Evolutionary conservation across 164 flowering plant genomes (phyloP).

Genomic region (Kalanchoe fedtschenkoi): DNA sequence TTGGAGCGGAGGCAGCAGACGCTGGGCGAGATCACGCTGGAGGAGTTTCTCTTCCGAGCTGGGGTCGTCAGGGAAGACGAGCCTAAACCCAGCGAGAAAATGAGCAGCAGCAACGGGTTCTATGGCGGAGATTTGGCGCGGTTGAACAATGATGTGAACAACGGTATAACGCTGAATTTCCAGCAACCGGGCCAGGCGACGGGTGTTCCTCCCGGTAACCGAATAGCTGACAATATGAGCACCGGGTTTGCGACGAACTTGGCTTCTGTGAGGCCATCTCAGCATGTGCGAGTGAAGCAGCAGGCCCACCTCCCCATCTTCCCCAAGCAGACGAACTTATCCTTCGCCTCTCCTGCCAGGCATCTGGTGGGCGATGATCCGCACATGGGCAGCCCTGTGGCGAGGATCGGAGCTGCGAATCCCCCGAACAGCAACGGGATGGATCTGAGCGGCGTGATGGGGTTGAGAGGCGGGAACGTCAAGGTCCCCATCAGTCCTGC

Average conservation of each 20-base stretch:
- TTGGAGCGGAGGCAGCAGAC: slow-evolving; percentile 42
- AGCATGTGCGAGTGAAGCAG: slow-evolving; percentile 16
- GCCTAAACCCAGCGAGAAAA: slow-evolving; percentile 17
- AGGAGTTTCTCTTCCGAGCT: slow-evolving; percentile 51
- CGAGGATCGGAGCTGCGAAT: slow-evolving; percentile 16
- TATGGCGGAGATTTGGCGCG: slow-evolving; percentile 17
- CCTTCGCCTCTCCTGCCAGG: slow-evolving; percentile 27
- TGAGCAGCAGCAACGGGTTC: slow-evolving; percentile 16
- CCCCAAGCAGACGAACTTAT: slow-evolving; percentile 29
- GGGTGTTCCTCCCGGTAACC: slow-evolving; percentile 13
- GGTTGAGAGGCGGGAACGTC: slow-evolving; percentile 16
- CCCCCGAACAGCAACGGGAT: slow-evolving; percentile 5
- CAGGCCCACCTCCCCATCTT: slow-evolving; percentile 31
- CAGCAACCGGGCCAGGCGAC: slow-evolving; percentile 18
- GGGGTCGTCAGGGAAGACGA: slow-evolving; percentile 52
- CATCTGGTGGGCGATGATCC: slow-evolving; percentile 13
- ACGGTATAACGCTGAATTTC: slow-evolving; percentile 19
- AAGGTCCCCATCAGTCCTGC: slow-evolving; percentile 28
- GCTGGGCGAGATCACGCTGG: slow-evolving; percentile 54
- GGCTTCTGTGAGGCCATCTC: slow-evolving; percentile 15
- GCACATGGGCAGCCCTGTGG: slow-evolving; percentile 15
- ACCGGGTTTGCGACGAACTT: slow-evolving; percentile 16
- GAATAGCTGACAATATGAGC: slow-evolving; percentile 7
- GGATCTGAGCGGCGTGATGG: slow-evolving; percentile 8
- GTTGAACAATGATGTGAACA: slow-evolving; percentile 13